A percentile compares a stretch with the other conserved stretches of the same genome.
Conservation (phyloP, 352 stramenopile genomes). For the Pythium coloratum region DNA sequence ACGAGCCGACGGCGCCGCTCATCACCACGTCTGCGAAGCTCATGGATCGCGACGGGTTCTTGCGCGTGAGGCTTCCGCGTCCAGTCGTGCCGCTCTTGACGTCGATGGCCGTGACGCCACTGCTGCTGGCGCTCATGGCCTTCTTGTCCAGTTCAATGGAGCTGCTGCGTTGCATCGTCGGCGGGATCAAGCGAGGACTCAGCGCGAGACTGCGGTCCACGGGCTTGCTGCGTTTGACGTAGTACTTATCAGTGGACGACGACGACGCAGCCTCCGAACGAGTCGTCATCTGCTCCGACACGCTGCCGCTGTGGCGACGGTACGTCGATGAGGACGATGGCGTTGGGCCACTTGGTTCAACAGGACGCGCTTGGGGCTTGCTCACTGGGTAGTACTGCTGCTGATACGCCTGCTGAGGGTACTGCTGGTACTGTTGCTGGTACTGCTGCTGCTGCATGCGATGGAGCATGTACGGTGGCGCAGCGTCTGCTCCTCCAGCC, state of each 20-base stretch:
- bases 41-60: constrained; percentile 71
- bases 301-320: constrained; percentile 68
- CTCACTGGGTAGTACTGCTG: constrained; percentile 27
- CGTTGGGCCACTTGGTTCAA: neutral
- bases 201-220: constrained; percentile 26
- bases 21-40: constrained; percentile 87
- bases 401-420: constrained; percentile 30
- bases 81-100: constrained; percentile 1
- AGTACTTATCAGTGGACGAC: constrained; percentile 44
- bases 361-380: constrained; percentile 30
- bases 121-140: neutral
- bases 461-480: constrained; percentile 26
- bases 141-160: constrained; percentile 30
- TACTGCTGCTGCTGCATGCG: constrained; percentile 23
- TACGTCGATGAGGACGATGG: constrained; percentile 15
- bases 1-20: constrained; percentile 36
- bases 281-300: constrained; percentile 66
- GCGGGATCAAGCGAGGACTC: constrained; percentile 49
- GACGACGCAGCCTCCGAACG: constrained; percentile 48
- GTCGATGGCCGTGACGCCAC: neutral
- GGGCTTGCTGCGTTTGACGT: constrained; percentile 34
- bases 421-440: constrained; percentile 19
- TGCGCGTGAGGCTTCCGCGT: constrained; percentile 36
- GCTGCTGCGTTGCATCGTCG: constrained; percentile 29
- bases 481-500: neutral